These are phyloP conservation scores for Cenchrus purpureus DNA, from an alignment of 176 grass and related monocot species.

Conservation along the genomic window DNA sequence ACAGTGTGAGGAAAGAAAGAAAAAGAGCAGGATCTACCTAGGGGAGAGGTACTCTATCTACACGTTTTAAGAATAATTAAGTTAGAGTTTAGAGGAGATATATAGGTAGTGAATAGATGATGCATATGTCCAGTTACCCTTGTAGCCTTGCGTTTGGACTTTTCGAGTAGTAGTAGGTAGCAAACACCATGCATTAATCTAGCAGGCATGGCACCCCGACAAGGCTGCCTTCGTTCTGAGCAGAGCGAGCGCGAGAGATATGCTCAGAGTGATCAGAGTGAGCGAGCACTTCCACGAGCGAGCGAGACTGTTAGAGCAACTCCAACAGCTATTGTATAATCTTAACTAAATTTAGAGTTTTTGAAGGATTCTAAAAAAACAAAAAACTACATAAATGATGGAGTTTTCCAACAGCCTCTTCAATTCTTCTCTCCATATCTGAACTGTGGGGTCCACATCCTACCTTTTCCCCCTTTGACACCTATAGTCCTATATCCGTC, in stretches of 20 bases:
- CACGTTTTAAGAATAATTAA: neutral
- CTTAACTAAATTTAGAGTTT: too few species aligned
- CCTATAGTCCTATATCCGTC: too few species aligned
- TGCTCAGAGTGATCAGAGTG: neutral
- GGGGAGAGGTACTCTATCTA: neutral
- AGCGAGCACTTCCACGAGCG: slow-evolving; percentile 35
- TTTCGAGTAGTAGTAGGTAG: neutral
- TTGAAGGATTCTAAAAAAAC: too few species aligned
- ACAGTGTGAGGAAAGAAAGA: neutral
- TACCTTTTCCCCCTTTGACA: too few species aligned
- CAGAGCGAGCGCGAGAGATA: neutral
- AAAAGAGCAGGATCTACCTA: slow-evolving; percentile 26
- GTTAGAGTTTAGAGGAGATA: neutral
- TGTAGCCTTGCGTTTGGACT: neutral
- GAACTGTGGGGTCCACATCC: too few species aligned
- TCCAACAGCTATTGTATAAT: too few species aligned
- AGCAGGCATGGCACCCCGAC: neutral
- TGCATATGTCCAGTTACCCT: neutral
- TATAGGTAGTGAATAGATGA: neutral
- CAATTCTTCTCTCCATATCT: too few species aligned
- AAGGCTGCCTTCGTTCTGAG: slow-evolving; percentile 3
- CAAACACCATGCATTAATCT: neutral
- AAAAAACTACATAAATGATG: too few species aligned
- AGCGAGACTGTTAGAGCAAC: slow-evolving; percentile 8
- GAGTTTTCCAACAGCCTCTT: too few species aligned